Conservation (phyloP, 257 asterid genomes). For the Solanum bulbocastanum region DNA sequence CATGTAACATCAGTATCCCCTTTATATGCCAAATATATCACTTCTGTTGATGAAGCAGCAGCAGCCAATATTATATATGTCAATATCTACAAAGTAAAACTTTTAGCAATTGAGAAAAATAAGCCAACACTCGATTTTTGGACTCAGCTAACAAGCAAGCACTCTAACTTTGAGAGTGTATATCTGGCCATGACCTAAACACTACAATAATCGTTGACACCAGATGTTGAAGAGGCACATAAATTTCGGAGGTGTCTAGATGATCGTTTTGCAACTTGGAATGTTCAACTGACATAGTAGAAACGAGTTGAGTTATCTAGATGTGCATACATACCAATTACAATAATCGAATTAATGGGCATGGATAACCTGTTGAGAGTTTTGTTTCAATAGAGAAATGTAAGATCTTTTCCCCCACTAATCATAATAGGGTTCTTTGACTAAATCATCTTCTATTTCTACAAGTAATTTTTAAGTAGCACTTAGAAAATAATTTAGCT, state of each 20-base stretch:
- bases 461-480: too few relatives aligned
- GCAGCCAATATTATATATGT: conserved; percentile 64
- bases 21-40: conserved; percentile 62
- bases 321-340: not conserved
- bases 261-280: not conserved
- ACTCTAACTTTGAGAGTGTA: not conserved
- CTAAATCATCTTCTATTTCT: too few relatives aligned
- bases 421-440: not conserved
- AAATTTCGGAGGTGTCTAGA: not conserved
- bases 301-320: not conserved
- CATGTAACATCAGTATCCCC: conserved; percentile 59
- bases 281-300: not conserved
- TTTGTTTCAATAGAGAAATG: not conserved
- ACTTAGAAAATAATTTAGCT: too few relatives aligned
- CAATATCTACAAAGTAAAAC: conserved; percentile 33
- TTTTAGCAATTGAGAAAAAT: not conserved
- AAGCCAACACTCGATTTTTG: fast-evolving
- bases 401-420: not conserved
- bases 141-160: not conserved
- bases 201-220: too few relatives aligned
- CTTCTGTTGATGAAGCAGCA: conserved; percentile 59
- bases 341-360: not conserved
- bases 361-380: too few relatives aligned
- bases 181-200: not conserved
- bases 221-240: not conserved